Conservation (phyloP, 177 flowering plant species). For the Tripterygium wilfordii region DNA sequence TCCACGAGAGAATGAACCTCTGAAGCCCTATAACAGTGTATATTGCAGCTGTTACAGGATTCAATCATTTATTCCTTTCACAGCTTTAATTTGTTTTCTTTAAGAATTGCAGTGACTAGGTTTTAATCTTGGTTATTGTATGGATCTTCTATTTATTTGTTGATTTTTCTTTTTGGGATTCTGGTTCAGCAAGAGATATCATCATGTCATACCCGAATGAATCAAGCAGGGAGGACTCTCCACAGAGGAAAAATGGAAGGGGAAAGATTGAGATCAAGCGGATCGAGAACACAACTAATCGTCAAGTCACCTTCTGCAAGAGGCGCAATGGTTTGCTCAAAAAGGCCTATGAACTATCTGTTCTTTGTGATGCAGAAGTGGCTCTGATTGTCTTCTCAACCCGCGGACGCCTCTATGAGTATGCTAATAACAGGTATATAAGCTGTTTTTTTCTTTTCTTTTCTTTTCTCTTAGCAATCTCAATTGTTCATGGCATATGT, state of each 20-base stretch:
- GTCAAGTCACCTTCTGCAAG: slow-evolving; percentile 83
- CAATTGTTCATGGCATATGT: neutral
- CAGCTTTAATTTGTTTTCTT: too few relatives aligned
- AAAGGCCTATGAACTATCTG: slow-evolving; percentile 75
- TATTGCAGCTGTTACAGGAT: too few relatives aligned
- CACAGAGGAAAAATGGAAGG: slow-evolving; percentile 45
- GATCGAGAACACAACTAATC: slow-evolving; percentile 81
- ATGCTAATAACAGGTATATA: slow-evolving; percentile 66
- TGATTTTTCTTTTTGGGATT: neutral
- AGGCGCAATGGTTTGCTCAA: slow-evolving; percentile 72
- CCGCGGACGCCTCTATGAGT: slow-evolving; percentile 83
- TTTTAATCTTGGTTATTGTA: neutral
- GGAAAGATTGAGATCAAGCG: slow-evolving; percentile 86
- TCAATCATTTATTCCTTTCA: too few relatives aligned
- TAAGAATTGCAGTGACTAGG: neutral
- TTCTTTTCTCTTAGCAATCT: neutral
- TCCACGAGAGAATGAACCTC: neutral
- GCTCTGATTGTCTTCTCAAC: slow-evolving; percentile 78
- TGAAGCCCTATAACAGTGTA: too few relatives aligned
- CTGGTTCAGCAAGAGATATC: slow-evolving; percentile 11
- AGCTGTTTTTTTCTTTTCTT: neutral
- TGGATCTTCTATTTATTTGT: neutral
- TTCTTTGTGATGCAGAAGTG: slow-evolving; percentile 79
- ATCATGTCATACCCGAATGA: slow-evolving; percentile 32
- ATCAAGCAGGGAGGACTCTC: slow-evolving; percentile 27